Evolutionary conservation across 1,284 basidiomycete genomes (phyloP), one percentile per base, ranked within the genome.

Genomic region (Stereum hirsutum): DNA sequence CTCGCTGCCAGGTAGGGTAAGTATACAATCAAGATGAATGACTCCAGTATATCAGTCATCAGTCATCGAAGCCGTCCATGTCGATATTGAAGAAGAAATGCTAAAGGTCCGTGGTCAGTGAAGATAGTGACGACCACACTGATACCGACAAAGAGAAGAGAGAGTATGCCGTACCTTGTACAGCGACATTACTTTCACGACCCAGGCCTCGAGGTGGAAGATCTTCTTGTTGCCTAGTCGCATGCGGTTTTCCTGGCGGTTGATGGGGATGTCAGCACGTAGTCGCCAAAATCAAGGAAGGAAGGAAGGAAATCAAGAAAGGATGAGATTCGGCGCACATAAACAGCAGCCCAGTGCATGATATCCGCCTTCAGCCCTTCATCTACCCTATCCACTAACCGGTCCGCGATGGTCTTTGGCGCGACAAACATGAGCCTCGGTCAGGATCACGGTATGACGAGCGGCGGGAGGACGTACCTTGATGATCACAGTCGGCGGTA

Each of bases 331-430:
- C 12, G 30, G 61, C 88, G 51, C 57, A 92, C 91, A 61, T 97
- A 99, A 56, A 96, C 81, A 10, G 96, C 92, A 3, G 95, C 92
- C 91, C 92, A 96, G 57, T 95, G 90, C 70, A 95, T 87, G 51
- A 96, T 81, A 54, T 95, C 90, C 0, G 84, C 78, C 63, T 92
- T 94, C 47, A 97, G 60, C 42, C 72, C 72, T 57, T 95, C 92
- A 60, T 96, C 92, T 26, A 96, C 89, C 48, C 80, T 77, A 36
- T 88, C 82, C 14, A 95, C 82, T 11, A 99, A 72, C 11, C 82
- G 74, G 44, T 92, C 89, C 8, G 92, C 85, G 33, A 96, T 78
- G 0, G 90, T 96, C 91, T 27, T n/a, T n/a, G n/a, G 40, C n/a
- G 19, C 10, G 4, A 35, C 10, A 35, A 35, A 27, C 25, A 8